Base-by-base conservation (phyloP, 108 stramenopile species). In the Skeletonema potamos region DNA sequence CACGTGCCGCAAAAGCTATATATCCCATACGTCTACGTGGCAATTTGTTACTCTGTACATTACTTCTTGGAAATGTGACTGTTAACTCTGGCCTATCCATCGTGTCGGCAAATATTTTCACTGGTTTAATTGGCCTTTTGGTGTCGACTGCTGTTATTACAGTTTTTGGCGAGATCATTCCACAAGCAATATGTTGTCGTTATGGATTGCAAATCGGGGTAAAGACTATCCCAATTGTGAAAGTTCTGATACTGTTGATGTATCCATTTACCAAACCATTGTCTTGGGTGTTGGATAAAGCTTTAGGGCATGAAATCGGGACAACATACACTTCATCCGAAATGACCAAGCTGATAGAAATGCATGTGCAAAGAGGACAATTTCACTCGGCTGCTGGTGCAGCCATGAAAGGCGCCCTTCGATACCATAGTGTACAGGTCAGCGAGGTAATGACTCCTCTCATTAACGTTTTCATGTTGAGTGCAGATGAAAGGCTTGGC, bases 101-200 rank as follows among this genome's bases (percentile, higher is more conserved):
- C 76, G 72, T 98, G 4, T 79, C 95, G 82, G 97, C 97, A 6
- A 91, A 90, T 55, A 71, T 96, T 17, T 84, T 93, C 7, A 82
- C 81, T 32, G 97, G 98, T 4, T 32, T 92, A n/a, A 68, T 93
- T 24, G 97, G 98, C 13, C 97, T 99, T 43, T 37, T 98, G 12
- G 64, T 83, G 1, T 96, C 96, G 12, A 99, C 99, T 7, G 82
- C 82, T 17, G 70, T 95, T 51, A 83, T 96, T 78, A 93, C 96
- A 65, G 84, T 99, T 51, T 98, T 99, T 85, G 99, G 99, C 54
- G 99, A 99, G 81, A 98, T 99, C 60, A 68, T 97, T 6, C 99
- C 99, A 0, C 99, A 99, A 83, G 97, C 99, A 7, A 17, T 85
- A 34, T 99, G 97, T 74, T 91, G 89, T 6, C 83, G 99, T 15